Evolutionary conservation across 805 yeast genomes (phyloP), one percentile per base, ranked within the genome.

Genomic region (Yamadazyma kitorensis): DNA sequence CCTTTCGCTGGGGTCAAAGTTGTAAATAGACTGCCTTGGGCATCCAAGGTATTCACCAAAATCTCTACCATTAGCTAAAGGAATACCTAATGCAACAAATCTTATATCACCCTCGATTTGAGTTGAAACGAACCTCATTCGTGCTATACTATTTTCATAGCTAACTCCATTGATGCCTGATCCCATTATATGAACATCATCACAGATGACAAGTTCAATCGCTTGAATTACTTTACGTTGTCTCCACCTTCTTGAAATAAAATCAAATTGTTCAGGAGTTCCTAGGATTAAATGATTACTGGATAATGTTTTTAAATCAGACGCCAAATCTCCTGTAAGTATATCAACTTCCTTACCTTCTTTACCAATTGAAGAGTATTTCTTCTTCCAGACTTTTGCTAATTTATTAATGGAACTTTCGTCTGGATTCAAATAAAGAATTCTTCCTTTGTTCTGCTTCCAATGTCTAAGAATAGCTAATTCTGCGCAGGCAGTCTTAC

Each of bases 11-110:
- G 94, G 80, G 12, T 78, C 71, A 52, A 83, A 88, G 48, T 87
- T 88, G 63, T 69, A 86, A 5, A 80, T 68, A 31, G 77, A 68
- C 14, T 57, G 62, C 47, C 78, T 81, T 1, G 70, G 47, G 17
- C 83, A 80, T 2, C 93, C 95, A 18, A 93, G 57, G 96, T 98
- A 93, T 34, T 82, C 86, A 1, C 85, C 91, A 38, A 89, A 58
- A 44, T 86, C 96, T 33, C 76, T 69, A 3, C 83, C 85, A 50
- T 81, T 84, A 0, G 93, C 78, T 24, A 91, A 54, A 2, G 95
- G 77, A 1, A 78, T 68, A 0, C 85, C 69, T 16, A 91, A 60
- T 0, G 78, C 89, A n/a, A 91, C 74, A 17, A 88, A 55, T 43
- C 98, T 61, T 1, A 64, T 52, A 2, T 35, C 43, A 2, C 59